A percentile compares a stretch with the other conserved stretches of the same genome.
Conservation (phyloP, 2,329 filamentous ascomycete genomes). For the Hypoxylon sp. region DNA sequence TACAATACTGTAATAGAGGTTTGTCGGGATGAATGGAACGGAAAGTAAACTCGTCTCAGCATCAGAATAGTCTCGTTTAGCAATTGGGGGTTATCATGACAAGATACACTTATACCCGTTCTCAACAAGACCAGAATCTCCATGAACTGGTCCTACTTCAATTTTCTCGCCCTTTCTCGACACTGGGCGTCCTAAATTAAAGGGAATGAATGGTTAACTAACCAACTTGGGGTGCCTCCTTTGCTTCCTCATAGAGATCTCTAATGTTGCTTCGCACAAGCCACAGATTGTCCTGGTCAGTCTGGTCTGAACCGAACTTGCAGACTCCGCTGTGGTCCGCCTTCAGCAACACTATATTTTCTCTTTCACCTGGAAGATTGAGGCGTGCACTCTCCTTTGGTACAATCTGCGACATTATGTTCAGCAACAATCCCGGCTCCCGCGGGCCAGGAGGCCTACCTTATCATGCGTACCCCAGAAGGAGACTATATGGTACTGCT, state of each 20-base stretch:
- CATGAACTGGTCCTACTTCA: background rate
- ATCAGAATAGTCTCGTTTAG: background rate
- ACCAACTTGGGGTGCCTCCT: background rate
- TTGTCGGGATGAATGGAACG: background rate
- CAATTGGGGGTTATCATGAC: too few relatives aligned
- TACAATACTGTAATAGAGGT: background rate
- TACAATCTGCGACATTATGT: background rate
- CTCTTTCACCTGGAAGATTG: background rate
- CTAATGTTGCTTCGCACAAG: background rate
- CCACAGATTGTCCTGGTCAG: background rate
- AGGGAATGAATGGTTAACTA: background rate
- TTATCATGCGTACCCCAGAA: slow-evolving; percentile 44
- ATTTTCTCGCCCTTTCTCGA: background rate
- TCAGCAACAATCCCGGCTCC: background rate
- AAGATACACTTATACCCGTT: background rate
- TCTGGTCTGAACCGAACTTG: background rate
- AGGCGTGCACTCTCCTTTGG: slow-evolving; percentile 1
- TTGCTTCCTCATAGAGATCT: background rate
- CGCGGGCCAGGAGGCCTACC: background rate
- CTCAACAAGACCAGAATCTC: background rate
- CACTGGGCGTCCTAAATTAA: background rate
- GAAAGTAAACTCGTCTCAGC: background rate
- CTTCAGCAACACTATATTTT: background rate
- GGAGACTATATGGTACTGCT: slow-evolving; percentile 29
- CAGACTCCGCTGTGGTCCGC: background rate